These are phyloP conservation scores for Colletotrichum melonis DNA, from an alignment of 2,329 filamentous ascomycete species.

Conservation along the genomic window DNA sequence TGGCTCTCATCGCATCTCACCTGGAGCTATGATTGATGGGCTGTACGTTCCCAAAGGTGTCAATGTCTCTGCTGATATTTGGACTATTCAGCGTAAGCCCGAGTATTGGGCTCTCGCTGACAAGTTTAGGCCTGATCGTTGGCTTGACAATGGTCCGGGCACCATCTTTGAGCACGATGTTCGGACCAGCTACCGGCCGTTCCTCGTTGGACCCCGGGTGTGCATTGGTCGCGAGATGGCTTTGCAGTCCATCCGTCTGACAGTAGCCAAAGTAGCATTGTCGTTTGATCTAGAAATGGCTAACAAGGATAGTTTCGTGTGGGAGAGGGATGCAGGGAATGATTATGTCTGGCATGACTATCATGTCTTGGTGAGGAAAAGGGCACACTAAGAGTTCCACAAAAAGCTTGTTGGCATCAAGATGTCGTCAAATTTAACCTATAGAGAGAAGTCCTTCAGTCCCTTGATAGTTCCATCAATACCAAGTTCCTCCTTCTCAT, in stretches of 20 bases:
- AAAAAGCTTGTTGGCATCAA: background rate
- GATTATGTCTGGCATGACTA: constrained; percentile 24
- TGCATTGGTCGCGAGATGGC: constrained; percentile 30
- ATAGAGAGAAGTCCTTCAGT: constrained; percentile 29
- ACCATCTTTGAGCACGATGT: constrained; percentile 18
- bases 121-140: constrained; percentile 62
- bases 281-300: constrained; percentile 6
- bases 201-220: constrained; percentile 13
- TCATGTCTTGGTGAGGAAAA: background rate
- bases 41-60: constrained; percentile 11
- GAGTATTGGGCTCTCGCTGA: constrained; percentile 54
- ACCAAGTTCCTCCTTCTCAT: constrained; percentile 54
- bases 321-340: constrained; percentile 24
- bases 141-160: constrained; percentile 40
- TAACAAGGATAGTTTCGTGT: background rate
- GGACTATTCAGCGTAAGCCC: constrained; percentile 50
- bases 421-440: no score
- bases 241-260: constrained; percentile 16
- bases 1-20: constrained; percentile 5
- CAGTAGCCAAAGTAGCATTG: constrained; percentile 18
- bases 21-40: background rate
- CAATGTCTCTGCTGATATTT: constrained; percentile 19
- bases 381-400: background rate
- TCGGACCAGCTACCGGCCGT: constrained; percentile 17
- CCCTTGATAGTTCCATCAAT: constrained; percentile 5